Conservation (phyloP, 2,329 filamentous ascomycete species). For the Biscogniauxia mediterranea region DNA sequence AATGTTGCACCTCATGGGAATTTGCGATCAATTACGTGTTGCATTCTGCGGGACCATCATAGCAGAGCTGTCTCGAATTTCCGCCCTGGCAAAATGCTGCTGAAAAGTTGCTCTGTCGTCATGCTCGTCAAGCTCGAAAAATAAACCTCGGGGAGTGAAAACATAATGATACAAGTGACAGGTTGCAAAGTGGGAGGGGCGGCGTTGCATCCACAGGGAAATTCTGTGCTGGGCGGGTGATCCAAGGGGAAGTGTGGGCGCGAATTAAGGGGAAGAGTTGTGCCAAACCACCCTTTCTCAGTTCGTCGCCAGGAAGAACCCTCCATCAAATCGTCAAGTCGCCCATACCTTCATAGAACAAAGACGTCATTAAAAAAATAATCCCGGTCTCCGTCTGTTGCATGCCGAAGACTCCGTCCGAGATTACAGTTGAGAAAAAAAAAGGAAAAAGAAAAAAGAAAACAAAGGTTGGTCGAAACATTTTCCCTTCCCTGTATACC, state of each 20-base stretch:
- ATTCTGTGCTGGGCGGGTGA: conserved; percentile 21
- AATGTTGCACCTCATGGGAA: conserved; percentile 37
- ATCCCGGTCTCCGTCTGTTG: conserved; percentile 17
- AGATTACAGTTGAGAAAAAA: conserved; percentile 20
- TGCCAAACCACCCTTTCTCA: conserved; percentile 25
- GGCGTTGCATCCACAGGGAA: conserved; percentile 32
- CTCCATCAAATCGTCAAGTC: conserved; percentile 21
- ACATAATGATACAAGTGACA: conserved; percentile 39
- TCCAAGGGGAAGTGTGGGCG: conserved; percentile 24
- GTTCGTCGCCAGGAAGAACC: conserved; percentile 20
- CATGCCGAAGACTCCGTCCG: conserved; percentile 22
- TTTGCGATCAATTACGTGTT: conserved; percentile 40
- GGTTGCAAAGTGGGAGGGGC: conserved; percentile 28
- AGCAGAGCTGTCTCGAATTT: conserved; percentile 35
- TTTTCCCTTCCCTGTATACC: conserved; percentile 36
- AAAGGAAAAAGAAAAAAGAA: conserved; percentile 20
- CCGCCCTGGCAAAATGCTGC: conserved; percentile 32
- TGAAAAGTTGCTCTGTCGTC: conserved; percentile 35
- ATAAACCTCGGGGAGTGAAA: conserved; percentile 31
- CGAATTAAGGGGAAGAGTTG: conserved; percentile 11
- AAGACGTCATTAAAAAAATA: conserved; percentile 22
- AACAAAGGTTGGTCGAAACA: conserved; percentile 31
- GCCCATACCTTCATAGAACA: conserved; percentile 17
- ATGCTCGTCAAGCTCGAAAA: conserved; percentile 36
- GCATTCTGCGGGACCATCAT: conserved; percentile 35